A percentile compares a stretch with the other conserved stretches of the same genome.
Evolutionary conservation across 331 rosid genomes (phyloP).

Genomic region (Acacia concinna): DNA sequence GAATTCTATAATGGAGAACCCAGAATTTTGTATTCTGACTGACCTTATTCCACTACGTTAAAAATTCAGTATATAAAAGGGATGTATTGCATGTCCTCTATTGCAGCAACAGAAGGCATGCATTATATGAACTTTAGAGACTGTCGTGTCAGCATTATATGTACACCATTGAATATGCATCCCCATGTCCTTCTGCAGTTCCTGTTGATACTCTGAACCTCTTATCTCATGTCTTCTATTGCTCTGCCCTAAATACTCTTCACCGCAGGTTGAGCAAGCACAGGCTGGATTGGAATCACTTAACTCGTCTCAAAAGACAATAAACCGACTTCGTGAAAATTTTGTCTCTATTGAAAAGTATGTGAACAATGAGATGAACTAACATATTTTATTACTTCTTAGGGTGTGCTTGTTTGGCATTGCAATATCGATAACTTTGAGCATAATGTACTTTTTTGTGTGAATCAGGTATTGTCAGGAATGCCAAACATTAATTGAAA

Average conservation of each 20-base stretch:
- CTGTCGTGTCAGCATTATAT: not conserved
- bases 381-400: constrained; percentile 12
- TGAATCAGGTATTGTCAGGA: constrained; percentile 81
- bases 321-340: constrained; percentile 81
- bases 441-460: constrained; percentile 34
- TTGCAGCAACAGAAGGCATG: constrained; percentile 12
- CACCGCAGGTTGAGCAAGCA: constrained; percentile 89
- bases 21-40: not conserved
- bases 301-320: constrained; percentile 61
- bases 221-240: constrained; percentile 22
- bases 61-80: not conserved
- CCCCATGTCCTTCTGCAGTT: constrained; percentile 14
- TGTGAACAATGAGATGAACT: constrained; percentile 38
- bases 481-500: constrained; percentile 92
- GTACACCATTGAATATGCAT: constrained; percentile 24
- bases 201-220: constrained; percentile 19
- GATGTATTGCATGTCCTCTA: not conserved
- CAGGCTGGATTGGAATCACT: constrained; percentile 85
- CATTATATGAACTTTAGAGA: constrained; percentile 23
- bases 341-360: constrained; percentile 91
- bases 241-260: constrained; percentile 30
- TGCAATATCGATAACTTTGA: constrained; percentile 24
- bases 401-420: constrained; percentile 29
- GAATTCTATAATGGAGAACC: not conserved
- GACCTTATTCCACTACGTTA: not conserved